These are phyloP conservation scores for Mortierella sp. DNA, from an alignment of 371 early-diverging fungal genomes.

Conservation along the genomic window DNA sequence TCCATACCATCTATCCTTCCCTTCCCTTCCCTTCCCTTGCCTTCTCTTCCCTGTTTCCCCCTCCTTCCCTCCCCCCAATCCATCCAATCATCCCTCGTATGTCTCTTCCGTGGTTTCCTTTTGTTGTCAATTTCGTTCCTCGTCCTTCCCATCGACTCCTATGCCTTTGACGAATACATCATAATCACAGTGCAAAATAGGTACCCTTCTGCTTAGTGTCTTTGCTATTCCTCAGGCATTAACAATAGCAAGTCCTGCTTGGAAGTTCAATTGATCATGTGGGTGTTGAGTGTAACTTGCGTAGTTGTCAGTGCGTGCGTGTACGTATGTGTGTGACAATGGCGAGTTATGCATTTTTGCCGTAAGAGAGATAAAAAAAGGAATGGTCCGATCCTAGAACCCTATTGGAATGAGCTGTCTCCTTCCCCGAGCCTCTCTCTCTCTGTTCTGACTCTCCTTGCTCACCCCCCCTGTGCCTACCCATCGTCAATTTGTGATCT, in stretches of 20 bases:
- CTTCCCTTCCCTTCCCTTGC: not conserved
- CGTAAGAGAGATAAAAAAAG: not conserved
- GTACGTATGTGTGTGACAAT: not conserved
- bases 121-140: not conserved
- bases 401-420: not conserved
- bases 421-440: not conserved
- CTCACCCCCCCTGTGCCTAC: not conserved
- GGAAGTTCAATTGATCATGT: not conserved
- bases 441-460: not conserved
- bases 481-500: not conserved
- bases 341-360: not conserved
- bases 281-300: not conserved
- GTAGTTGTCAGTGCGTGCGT: not conserved
- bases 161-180: not conserved
- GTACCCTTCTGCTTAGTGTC: not conserved
- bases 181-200: not conserved
- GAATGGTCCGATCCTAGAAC: not conserved
- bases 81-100: not conserved
- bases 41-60: not conserved
- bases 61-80: not conserved
- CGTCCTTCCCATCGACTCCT: not conserved
- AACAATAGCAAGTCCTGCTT: not conserved
- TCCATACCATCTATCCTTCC: not conserved
- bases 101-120: not conserved
- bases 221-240: not conserved